Base-by-base conservation (phyloP, 1,284 basidiomycete species). In the Cutaneotrichosporon sp. region DNA sequence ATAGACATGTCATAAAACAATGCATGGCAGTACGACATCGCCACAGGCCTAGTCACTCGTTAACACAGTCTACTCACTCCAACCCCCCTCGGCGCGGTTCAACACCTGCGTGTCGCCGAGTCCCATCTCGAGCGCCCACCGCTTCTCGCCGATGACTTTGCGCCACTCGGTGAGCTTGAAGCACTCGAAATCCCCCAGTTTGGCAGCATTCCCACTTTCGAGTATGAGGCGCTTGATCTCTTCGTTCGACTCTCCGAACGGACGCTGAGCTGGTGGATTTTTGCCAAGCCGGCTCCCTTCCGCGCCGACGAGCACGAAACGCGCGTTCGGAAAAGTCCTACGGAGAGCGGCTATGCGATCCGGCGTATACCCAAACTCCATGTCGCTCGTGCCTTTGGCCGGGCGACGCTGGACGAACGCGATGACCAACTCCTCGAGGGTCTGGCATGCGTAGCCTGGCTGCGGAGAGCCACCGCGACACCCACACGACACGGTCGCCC, bases 111-210 rank as follows among this genome's bases (percentile, higher is more conserved):
- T 16, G 36, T 56, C 53, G n/a, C 34, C 53, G 4, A 40, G 34
- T 6, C 53, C 53, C 53, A 56, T 56, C 53, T 56, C 53, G 10
- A 56, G 16, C 34, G 31, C n/a, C 53, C 53, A 56, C n/a, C 53
- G 34, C 21, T 34, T 22, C 21, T 40, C 36, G 2, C 53, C 53
- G 5, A 56, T 21, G n/a, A 21, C 11, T 34, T 40, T 22, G 16
- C 31, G 31, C 53, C 53, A 56, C 36, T 56, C 53, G 7, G 36
- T 18, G 11, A 56, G 53, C 34, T 56, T 56, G 4, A 56, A 10
- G 21, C 53, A 56, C 21, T 38, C 21, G 10, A 56, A 5, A 4
- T 34, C 14, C 11, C 40, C 5, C 13, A 38, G 10, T 16, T 13
- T 5, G 34, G 32, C 31, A 16, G n/a, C 51, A 10, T 16, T 5